Evolutionary conservation across 1,284 basidiomycete species (phyloP).

Genomic region (Cryptococcus amylolentus): DNA sequence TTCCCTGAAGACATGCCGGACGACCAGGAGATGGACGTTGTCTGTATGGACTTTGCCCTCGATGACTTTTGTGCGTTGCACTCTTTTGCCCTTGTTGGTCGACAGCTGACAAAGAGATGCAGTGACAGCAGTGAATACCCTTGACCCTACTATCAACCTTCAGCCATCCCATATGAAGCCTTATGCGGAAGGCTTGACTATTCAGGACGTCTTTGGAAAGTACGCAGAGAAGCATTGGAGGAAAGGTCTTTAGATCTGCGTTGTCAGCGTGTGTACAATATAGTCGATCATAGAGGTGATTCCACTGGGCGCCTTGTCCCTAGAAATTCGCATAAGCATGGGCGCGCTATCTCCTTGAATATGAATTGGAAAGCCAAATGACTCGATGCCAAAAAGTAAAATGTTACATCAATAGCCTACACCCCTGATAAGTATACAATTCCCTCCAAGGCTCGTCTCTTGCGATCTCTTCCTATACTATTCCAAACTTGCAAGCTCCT

Average conservation of each 20-base stretch:
- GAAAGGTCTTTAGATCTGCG: conserved; percentile 1
- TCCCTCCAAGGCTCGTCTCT: too few relatives aligned
- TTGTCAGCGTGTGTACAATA: too few relatives aligned
- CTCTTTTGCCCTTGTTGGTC: not conserved
- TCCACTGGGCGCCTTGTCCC: too few relatives aligned
- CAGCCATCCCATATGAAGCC: conserved; percentile 31
- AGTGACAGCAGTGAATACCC: conserved; percentile 38
- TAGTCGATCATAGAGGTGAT: too few relatives aligned
- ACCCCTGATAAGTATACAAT: too few relatives aligned
- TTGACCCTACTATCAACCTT: conserved; percentile 33
- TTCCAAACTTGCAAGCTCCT: too few relatives aligned
- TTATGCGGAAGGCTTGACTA: conserved; percentile 37
- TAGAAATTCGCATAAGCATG: too few relatives aligned
- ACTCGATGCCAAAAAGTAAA: too few relatives aligned
- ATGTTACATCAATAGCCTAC: too few relatives aligned
- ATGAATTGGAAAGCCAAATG: too few relatives aligned
- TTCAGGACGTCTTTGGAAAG: conserved; percentile 43
- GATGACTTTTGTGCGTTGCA: conserved; percentile 44
- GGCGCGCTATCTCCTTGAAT: too few relatives aligned
- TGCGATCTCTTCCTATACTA: too few relatives aligned
- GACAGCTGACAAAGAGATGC: not conserved
- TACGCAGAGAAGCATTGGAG: conserved; percentile 32
- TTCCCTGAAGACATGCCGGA: conserved; percentile 32
- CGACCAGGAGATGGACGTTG: conserved; percentile 41
- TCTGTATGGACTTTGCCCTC: conserved; percentile 47